phyloP scores from a whole-genome alignment of 2,329 filamentous ascomycete genomes.

The Alternaria longipes region DNA sequence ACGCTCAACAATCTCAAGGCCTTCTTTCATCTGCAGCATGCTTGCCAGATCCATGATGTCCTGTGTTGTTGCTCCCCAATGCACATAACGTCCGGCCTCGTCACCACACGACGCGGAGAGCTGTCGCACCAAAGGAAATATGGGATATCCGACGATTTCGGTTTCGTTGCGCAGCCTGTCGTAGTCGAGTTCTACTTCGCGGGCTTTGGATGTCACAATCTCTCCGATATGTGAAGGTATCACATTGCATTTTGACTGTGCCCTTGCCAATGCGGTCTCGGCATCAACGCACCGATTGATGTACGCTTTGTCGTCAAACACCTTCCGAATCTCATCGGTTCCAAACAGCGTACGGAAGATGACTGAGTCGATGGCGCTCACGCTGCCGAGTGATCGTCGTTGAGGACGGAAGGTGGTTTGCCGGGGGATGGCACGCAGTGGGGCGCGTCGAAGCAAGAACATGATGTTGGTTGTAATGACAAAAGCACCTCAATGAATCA shows the following conservation, averaged over 20 bases:
- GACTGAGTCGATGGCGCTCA: constrained; percentile 58
- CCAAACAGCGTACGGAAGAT: constrained; percentile 63
- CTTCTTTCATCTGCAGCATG: constrained; percentile 63
- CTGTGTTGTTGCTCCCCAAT: constrained; percentile 68
- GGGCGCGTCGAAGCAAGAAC: constrained; percentile 40
- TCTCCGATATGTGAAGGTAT: constrained; percentile 56
- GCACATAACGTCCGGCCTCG: constrained; percentile 58
- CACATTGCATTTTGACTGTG: constrained; percentile 59
- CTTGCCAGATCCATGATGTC: constrained; percentile 67
- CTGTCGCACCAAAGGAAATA: constrained; percentile 62
- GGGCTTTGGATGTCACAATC: constrained; percentile 42
- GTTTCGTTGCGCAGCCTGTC: constrained; percentile 57
- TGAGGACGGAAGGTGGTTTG: constrained; percentile 25
- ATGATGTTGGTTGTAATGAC: constrained; percentile 30
- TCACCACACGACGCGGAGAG: constrained; percentile 52
- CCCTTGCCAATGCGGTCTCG: constrained; percentile 62
- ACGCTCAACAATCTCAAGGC: constrained; percentile 59
- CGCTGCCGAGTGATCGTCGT: constrained; percentile 41
- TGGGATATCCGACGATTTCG: constrained; percentile 65
- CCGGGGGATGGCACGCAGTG: constrained; percentile 31
- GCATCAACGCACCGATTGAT: constrained; percentile 60
- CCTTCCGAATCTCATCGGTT: constrained; percentile 61
- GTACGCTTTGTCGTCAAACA: constrained; percentile 62
- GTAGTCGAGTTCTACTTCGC: constrained; percentile 53
- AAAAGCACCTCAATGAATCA: constrained; percentile 12